phyloP scores from a whole-genome alignment of 164 flowering plant genomes.

The Macadamia integrifolia region DNA sequence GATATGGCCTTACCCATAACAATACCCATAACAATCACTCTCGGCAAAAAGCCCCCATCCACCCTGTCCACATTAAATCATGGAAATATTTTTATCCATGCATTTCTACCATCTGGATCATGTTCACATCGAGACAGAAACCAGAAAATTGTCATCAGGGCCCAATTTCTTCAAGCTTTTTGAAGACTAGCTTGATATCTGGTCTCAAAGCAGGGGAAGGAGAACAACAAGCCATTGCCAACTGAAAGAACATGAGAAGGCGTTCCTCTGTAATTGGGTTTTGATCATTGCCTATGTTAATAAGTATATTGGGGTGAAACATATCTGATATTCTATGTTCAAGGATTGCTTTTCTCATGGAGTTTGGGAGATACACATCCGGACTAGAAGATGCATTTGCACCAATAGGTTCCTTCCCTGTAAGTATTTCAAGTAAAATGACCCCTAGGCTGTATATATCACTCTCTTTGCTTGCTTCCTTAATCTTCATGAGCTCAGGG shows the following conservation, averaged over 20 bases:
- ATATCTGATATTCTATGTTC: slow-evolving; percentile 51
- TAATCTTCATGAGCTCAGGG: slow-evolving; percentile 95
- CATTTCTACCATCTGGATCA: not conserved
- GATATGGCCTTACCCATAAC: not conserved
- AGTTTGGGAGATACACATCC: slow-evolving; percentile 53
- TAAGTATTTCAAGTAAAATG: slow-evolving; percentile 73
- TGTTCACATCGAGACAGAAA: not conserved
- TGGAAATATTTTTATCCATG: not conserved
- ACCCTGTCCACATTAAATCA: not conserved
- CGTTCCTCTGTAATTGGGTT: slow-evolving; percentile 41
- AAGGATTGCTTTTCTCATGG: slow-evolving; percentile 58
- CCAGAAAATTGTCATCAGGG: slow-evolving; percentile 13
- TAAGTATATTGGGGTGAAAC: slow-evolving; percentile 51
- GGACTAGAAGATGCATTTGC: slow-evolving; percentile 40
- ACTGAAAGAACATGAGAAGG: slow-evolving; percentile 62
- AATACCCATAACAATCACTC: not conserved
- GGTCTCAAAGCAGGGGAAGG: slow-evolving; percentile 84
- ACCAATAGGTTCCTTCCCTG: slow-evolving; percentile 64
- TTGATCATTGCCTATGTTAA: slow-evolving; percentile 26
- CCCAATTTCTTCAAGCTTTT: slow-evolving; percentile 74
- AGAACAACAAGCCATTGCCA: slow-evolving; percentile 91
- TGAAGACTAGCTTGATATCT: slow-evolving; percentile 48
- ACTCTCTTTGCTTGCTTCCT: slow-evolving; percentile 54
- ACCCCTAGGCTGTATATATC: slow-evolving; percentile 88
- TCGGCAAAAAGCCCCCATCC: not conserved